These are phyloP conservation scores for Tillandsia fasciculata DNA, from an alignment of 176 grass and related monocot genomes.

Conservation along the genomic window DNA sequence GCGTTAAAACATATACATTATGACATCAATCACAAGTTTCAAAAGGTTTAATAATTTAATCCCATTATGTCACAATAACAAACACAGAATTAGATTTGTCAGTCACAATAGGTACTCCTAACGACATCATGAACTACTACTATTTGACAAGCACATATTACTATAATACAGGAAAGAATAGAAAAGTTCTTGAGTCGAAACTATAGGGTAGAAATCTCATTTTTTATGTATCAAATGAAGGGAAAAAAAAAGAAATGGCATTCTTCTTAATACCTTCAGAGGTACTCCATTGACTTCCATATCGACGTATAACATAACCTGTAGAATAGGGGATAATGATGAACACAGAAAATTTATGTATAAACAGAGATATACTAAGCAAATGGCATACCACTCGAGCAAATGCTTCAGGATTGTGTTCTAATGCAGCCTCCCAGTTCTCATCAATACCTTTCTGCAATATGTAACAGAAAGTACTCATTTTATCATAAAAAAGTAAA, in stretches of 20 bases:
- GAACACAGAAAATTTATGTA: slow-evolving; percentile 8
- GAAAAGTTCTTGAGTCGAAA: neutral
- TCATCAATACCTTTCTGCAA: slow-evolving; percentile 97
- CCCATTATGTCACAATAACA: no score
- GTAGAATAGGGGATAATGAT: slow-evolving; percentile 2
- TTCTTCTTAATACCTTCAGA: slow-evolving; percentile 60
- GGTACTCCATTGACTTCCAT: slow-evolving; percentile 99
- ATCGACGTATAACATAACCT: slow-evolving; percentile 99
- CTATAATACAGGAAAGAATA: slow-evolving; percentile 13
- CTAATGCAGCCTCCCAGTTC: slow-evolving; percentile 97
- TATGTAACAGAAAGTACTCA: slow-evolving; percentile 17
- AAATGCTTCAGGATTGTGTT: slow-evolving; percentile 97
- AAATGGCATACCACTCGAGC: slow-evolving; percentile 77
- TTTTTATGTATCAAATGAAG: neutral
- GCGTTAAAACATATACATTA: no score
- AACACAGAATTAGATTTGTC: no score
- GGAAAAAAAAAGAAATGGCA: neutral
- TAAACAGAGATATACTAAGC: slow-evolving; percentile 6
- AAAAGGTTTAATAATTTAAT: no score
- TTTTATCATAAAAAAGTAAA: slow-evolving; percentile 8
- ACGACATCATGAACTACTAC: slow-evolving; percentile 6
- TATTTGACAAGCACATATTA: neutral
- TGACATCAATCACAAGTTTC: no score
- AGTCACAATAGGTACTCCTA: no score
- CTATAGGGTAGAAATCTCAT: neutral